phyloP scores from a whole-genome alignment of 2,329 filamentous ascomycete species.

The Fusarium humuli region DNA sequence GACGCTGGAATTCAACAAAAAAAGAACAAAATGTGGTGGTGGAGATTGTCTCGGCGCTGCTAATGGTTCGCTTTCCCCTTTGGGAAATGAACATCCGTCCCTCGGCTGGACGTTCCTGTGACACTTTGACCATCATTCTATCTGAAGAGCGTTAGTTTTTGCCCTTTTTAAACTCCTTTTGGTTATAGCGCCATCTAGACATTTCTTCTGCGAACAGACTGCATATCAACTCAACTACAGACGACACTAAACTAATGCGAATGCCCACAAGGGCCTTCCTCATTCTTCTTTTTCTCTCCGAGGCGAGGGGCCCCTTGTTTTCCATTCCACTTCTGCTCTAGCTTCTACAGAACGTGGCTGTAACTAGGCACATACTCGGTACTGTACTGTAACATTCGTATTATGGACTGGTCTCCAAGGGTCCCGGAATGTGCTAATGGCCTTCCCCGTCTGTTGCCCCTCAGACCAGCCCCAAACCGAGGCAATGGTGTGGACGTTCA shows the following conservation, averaged over 20 bases:
- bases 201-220: not conserved
- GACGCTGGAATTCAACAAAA: not conserved
- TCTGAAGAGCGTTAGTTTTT: not conserved
- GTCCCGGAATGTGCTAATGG: not conserved
- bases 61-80: slow-evolving; percentile 8
- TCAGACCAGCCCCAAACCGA: slow-evolving; percentile 15
- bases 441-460: slow-evolving; percentile 10
- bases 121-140: not conserved
- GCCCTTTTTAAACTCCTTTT: not conserved
- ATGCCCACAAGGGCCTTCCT: not conserved
- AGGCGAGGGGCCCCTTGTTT: slow-evolving; percentile 1
- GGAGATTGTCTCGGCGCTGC: slow-evolving; percentile 16
- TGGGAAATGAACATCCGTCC: slow-evolving; percentile 16
- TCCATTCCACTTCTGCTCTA: not conserved
- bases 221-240: slow-evolving; percentile 6
- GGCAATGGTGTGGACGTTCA: not conserved
- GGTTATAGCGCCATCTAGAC: not conserved
- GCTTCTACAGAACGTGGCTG: not conserved
- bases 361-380: not conserved
- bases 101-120: slow-evolving; percentile 2
- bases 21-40: not conserved
- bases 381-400: not conserved
- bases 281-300: slow-evolving; percentile 1
- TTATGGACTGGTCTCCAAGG: not conserved
- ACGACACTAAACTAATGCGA: slow-evolving; percentile 9